phyloP scores from a whole-genome alignment of 2,329 filamentous ascomycete genomes.

The Tolypocladium ophioglossoides region DNA sequence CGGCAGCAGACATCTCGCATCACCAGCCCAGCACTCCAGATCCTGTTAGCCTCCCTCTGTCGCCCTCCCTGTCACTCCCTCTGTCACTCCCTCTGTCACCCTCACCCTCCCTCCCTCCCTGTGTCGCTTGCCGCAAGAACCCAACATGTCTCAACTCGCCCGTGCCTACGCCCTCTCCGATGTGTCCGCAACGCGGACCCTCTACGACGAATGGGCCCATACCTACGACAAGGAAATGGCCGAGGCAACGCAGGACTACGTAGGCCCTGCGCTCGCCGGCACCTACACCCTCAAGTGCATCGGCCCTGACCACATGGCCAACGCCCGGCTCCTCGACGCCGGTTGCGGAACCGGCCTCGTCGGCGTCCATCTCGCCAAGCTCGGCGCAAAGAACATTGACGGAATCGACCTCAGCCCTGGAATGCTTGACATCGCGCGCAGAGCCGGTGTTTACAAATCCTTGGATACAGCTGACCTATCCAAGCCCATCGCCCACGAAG shows the following conservation, averaged over 20 bases:
- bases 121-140: no score
- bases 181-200: constrained; percentile 13
- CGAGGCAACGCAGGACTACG: constrained; percentile 25
- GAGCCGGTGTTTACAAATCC: constrained; percentile 34
- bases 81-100: not conserved
- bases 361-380: constrained; percentile 32
- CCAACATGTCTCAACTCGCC: constrained; percentile 16
- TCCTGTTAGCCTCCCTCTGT: not conserved
- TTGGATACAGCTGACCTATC: constrained; percentile 36
- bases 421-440: constrained; percentile 42
- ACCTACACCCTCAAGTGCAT: constrained; percentile 21
- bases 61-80: not conserved
- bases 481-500: constrained; percentile 24
- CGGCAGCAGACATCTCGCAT: not conserved
- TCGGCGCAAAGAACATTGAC: constrained; percentile 34
- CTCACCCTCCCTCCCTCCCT: not conserved
- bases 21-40: not conserved
- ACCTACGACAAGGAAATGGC: constrained; percentile 24
- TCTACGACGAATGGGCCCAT: constrained; percentile 25
- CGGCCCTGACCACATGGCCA: constrained; percentile 12
- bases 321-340: constrained; percentile 35
- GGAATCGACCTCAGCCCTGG: constrained; percentile 40
- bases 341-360: constrained; percentile 47
- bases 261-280: constrained; percentile 28
- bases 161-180: constrained; percentile 16